phyloP scores from a whole-genome alignment of 2,329 filamentous ascomycete genomes.

The Epichloe sp. region DNA sequence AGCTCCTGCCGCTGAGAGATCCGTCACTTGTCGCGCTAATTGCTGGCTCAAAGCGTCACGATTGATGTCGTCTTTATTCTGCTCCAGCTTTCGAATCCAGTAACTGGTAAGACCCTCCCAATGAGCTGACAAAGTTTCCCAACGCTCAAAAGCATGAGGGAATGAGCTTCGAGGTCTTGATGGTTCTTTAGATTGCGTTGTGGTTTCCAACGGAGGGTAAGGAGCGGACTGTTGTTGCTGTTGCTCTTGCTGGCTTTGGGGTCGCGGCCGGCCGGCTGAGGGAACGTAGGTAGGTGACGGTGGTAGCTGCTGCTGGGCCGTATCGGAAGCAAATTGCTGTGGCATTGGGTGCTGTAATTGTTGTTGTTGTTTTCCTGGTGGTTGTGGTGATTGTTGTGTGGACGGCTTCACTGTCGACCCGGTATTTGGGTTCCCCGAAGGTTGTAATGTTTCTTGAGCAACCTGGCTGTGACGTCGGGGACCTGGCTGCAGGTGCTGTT shows the following conservation, averaged over 20 bases:
- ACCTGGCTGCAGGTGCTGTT: constrained; percentile 14
- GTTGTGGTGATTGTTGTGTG: constrained; percentile 8
- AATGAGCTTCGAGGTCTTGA: constrained; percentile 55
- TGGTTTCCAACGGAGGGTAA: constrained; percentile 6
- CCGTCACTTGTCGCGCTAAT: constrained; percentile 84
- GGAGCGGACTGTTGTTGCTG: neutral
- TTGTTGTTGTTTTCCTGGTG: neutral
- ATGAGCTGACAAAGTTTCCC: constrained; percentile 92
- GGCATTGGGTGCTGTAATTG: neutral
- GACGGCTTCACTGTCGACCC: constrained; percentile 7
- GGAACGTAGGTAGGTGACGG: constrained; percentile 1
- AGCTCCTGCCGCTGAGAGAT: constrained; percentile 90
- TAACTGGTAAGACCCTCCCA: constrained; percentile 97
- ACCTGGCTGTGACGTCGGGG: constrained; percentile 18
- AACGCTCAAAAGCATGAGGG: constrained; percentile 92
- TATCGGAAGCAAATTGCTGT: neutral
- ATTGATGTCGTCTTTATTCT: constrained; percentile 76
- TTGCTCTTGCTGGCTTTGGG: constrained; percentile 8
- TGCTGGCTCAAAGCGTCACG: constrained; percentile 75
- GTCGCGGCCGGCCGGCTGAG: constrained; percentile 6
- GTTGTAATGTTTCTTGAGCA: constrained; percentile 13
- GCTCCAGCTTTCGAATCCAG: constrained; percentile 87
- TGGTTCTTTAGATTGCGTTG: constrained; percentile 9
- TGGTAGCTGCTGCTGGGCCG: constrained; percentile 1
- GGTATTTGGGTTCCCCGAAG: constrained; percentile 6